Base-by-base conservation (phyloP, 2,329 filamentous ascomycete species). In the Penicillium paneum region DNA sequence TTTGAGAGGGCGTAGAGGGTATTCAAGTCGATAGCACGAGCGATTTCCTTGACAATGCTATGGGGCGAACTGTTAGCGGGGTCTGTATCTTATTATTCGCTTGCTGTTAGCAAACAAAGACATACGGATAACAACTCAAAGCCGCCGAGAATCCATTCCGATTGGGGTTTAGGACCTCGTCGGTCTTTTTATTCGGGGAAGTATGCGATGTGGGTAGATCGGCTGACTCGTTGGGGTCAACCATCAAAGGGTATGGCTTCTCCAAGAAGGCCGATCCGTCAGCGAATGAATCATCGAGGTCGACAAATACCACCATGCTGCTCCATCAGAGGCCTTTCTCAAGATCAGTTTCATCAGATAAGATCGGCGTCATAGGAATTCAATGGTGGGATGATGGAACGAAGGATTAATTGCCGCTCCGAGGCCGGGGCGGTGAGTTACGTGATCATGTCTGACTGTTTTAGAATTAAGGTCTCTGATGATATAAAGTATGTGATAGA, bases 1-100 rank as follows among this genome's bases (percentile, higher is more conserved):
- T 83, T 84, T 48, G 92, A 89, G 19, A 97, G 83, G 60, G 87
- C 86, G 72, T 96, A 87, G 65, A 97, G 83, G 13, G 90, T 88
- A 72, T 93, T 96, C 47, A 96, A 83, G 71, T 97, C 93, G 70
- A 97, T 84, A 63, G 83, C 82, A 31, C 84, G 82, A 45, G 89
- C 88, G 61, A 97, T 83, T 64, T 87, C 83, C 60, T 85, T 83
- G 64, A 89, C 85, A 68, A 96, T 84, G 65, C 91, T 96, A 77
- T 56, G 59, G 26, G 31, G 29, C 24, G 46, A 43, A 36, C 28
- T 58, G 57, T 62, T 53, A 65, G 60, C 56, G 51, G 31, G 32
- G 45, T 55, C 51, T 54, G 41, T 13, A 52, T 39, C 17, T 24
- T 12, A 19, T 26, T 29, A 26, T 24, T 24, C 6, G 5, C 8